These are phyloP conservation scores for Boletus rufocinnamomeus DNA, from an alignment of 768 basidiomycete genomes.

Conservation along the genomic window DNA sequence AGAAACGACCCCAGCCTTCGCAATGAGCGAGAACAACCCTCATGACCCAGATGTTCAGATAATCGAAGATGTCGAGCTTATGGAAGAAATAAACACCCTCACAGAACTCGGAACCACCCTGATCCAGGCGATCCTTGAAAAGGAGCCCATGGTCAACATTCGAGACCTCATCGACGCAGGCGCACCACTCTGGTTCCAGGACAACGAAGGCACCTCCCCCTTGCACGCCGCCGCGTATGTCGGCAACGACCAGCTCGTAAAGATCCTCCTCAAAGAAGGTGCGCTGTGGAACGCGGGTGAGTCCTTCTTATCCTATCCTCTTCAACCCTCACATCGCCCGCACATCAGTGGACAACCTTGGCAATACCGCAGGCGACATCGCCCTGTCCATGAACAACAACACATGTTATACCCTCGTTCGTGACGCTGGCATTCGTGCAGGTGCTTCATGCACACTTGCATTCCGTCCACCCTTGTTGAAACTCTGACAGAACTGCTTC, in stretches of 20 bases:
- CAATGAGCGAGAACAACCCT: slow-evolving; percentile 17
- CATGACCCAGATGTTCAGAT: slow-evolving; percentile 12
- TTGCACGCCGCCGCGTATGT: slow-evolving; percentile 86
- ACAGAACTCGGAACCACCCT: slow-evolving; percentile 58
- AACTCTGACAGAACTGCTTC: slow-evolving; percentile 60
- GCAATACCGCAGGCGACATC: slow-evolving; percentile 87
- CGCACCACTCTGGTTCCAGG: slow-evolving; percentile 90
- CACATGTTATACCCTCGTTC: slow-evolving; percentile 71
- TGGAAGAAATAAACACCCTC: slow-evolving; percentile 46
- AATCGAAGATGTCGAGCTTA: slow-evolving; percentile 30
- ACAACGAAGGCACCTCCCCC: slow-evolving; percentile 77
- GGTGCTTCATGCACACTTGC: slow-evolving; percentile 48
- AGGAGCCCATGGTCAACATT: slow-evolving; percentile 46
- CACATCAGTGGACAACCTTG: slow-evolving; percentile 66
- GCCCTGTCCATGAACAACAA: slow-evolving; percentile 83
- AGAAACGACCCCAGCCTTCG: background rate
- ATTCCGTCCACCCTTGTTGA: slow-evolving; percentile 9
- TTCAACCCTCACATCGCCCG: background rate
- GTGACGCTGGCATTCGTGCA: slow-evolving; percentile 91
- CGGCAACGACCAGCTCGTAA: slow-evolving; percentile 64
- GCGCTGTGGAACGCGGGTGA: slow-evolving; percentile 90
- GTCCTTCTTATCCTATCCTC: slow-evolving; percentile 18
- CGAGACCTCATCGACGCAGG: slow-evolving; percentile 57
- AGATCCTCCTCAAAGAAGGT: slow-evolving; percentile 72
- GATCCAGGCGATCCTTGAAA: slow-evolving; percentile 57